Evolutionary conservation across 495 filamentous ascomycete genomes (phyloP), one percentile per base, ranked within the genome.

Genomic region (Penicillium robsamsonii): DNA sequence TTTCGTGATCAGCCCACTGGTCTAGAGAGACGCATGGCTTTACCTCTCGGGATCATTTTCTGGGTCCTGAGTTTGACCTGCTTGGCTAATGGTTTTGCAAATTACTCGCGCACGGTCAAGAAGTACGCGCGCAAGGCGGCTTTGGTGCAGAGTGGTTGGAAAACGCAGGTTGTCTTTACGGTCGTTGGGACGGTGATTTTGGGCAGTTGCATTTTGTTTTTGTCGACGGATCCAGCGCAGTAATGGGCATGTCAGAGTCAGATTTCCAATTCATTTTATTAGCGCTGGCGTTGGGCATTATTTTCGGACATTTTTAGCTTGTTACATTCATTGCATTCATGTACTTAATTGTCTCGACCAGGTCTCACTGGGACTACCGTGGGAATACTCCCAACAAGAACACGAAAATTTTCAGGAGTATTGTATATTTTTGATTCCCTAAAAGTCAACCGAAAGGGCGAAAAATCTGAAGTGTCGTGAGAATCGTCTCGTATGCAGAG

Each of bases 111-210:
- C 60, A 92, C 92, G 2, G 86, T 97, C n/a, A 87, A 81, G 55
- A 87, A 89, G 66, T 98, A 95, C 69, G 86, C 84, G 55, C 77
- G 82, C 35, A 83, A 87, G 60, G 76, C 79, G 25, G 94, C 94
- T 0, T 78, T 98, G 53, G 94, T 97, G 35, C 94, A 98, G 73
- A 89, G 84, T 46, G 94, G 94, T 31, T 93, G 89, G 86, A 96
- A 91, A 74, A 97, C 94, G 35, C 92, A 96, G 70, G 66, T 83
- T 22, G 75, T 92, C 22, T 87, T 96, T 70, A 85, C 82, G 0
- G 73, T 89, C 11, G 84, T 96, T 17, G 86, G 91, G n/a, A 72
- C 81, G 20, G 84, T 81, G 8, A 97, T 97, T 59, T 75, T 96
- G 30, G 90, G 84, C 15, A 85, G 90, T 43, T 96, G 91, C 63